phyloP scores from a whole-genome alignment of 2,329 filamentous ascomycete species.

The Fusarium torulosum region DNA sequence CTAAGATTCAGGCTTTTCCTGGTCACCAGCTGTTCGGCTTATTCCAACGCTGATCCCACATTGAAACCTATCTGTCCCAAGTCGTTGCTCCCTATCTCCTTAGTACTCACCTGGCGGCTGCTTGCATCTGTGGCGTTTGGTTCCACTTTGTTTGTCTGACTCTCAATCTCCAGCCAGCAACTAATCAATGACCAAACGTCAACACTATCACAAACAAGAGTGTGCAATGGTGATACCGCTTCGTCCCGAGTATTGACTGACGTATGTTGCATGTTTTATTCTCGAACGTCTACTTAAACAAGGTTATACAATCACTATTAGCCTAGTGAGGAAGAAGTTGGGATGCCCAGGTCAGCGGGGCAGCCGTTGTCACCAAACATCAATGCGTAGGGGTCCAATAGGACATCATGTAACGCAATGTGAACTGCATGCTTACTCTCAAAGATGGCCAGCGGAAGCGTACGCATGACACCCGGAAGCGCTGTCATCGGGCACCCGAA shows the following conservation, averaged over 20 bases:
- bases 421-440: constrained; percentile 24
- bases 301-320: constrained; percentile 24
- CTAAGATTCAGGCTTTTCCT: no score
- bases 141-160: constrained; percentile 24
- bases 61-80: constrained; percentile 3
- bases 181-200: not conserved
- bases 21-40: not conserved
- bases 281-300: constrained; percentile 25
- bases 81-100: not conserved
- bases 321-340: constrained; percentile 9
- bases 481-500: not conserved
- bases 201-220: constrained; percentile 15
- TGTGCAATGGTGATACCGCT: constrained; percentile 19
- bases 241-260: constrained; percentile 1
- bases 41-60: not conserved
- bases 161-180: not conserved
- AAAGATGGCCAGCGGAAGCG: constrained; percentile 4
- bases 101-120: constrained; percentile 4
- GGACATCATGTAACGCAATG: constrained; percentile 6
- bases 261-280: constrained; percentile 13
- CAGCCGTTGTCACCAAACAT: constrained; percentile 20
- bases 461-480: constrained; percentile 1
- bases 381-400: constrained; percentile 30
- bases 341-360: constrained; percentile 37
- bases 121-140: constrained; percentile 33